Base-by-base conservation (phyloP, 805 yeast species). In the Huiozyma sinensis region DNA sequence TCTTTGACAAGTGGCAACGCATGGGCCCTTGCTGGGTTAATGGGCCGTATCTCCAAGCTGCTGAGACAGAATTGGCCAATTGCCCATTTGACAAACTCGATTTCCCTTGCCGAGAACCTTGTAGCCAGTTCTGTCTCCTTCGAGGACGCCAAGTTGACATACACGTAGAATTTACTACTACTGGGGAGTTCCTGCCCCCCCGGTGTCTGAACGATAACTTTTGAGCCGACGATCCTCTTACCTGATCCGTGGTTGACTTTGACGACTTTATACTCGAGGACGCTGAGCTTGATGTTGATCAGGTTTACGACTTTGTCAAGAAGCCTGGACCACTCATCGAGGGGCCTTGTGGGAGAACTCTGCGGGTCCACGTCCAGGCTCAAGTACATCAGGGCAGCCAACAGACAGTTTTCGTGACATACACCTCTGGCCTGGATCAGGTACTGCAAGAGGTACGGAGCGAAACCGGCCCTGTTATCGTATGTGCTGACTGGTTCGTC, bases 41-140 rank as follows among this genome's bases (percentile, higher is more conserved):
- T 28, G 7, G 7, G 7, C 12, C 36, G 7, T 24, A 38, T 13
- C n/a, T 28, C 10, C 28, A 12, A 10, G 5, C 12, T 17, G 11
- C 11, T 11, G 2, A 31, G n/a, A 12, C 45, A 38, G 30, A 56
- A 49, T 29, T 47, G 44, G 13, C 51, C 53, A n/a, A 61, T 43
- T 24, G 54, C 43, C 55, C 56, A 57, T 41, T 60, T 58, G 37
- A 60, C 48, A 42, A 54, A 61, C 17, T 50, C 54, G 7, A 60
- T 50, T 41, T 61, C 66, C 17, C 48, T 51, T 6, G 48, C 45
- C 7, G 48, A 47, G 46, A 57, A 56, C 31, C 49, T 40, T 0
- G 66, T 60, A 5, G 64, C 63, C n/a, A 57, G 31, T 44, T 53
- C 52, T 3, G 60, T 52, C 36, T 58, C 61, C 2, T 50, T 54